phyloP scores from a whole-genome alignment of 2,329 filamentous ascomycete species.

The Aspergillus aculeatinus region DNA sequence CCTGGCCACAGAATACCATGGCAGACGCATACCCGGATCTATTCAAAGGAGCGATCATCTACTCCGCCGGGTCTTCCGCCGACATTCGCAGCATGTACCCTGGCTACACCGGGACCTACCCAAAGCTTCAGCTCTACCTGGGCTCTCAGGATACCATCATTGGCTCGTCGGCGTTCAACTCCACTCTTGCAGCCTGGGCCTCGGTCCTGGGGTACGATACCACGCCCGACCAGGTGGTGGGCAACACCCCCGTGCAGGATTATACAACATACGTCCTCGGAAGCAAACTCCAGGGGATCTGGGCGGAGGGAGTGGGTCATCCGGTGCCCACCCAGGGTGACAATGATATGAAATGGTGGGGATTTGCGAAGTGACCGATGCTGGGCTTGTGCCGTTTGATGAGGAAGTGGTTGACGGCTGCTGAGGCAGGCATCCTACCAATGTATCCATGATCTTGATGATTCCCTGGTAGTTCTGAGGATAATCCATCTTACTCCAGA shows the following conservation, averaged over 20 bases:
- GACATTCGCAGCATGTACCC: conserved; percentile 8
- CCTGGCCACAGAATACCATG: conserved; percentile 1
- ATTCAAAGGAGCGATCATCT: conserved; percentile 2
- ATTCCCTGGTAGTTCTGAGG: no score
- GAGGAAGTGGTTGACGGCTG: no score
- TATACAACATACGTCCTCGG: conserved; percentile 8
- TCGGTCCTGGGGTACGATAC: not conserved
- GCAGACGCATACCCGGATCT: conserved; percentile 2
- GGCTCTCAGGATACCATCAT: conserved; percentile 6
- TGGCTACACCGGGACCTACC: conserved; percentile 2
- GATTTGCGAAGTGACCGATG: no score
- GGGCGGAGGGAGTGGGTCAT: conserved; percentile 5
- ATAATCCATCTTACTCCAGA: no score
- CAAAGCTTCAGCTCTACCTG: conserved; percentile 6
- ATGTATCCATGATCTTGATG: no score
- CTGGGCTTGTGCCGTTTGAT: no score
- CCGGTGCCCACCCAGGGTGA: conserved; percentile 2
- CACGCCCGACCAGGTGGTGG: conserved; percentile 1
- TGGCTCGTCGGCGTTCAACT: conserved; percentile 1
- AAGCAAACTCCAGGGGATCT: conserved; percentile 2
- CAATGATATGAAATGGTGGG: conserved; percentile 10
- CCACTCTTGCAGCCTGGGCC: conserved; percentile 5
- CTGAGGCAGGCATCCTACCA: no score
- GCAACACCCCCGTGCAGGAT: not conserved
- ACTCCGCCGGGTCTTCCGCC: conserved; percentile 3